phyloP scores from a whole-genome alignment of 495 filamentous ascomycete genomes.

The Opeltia flavorubescens region DNA sequence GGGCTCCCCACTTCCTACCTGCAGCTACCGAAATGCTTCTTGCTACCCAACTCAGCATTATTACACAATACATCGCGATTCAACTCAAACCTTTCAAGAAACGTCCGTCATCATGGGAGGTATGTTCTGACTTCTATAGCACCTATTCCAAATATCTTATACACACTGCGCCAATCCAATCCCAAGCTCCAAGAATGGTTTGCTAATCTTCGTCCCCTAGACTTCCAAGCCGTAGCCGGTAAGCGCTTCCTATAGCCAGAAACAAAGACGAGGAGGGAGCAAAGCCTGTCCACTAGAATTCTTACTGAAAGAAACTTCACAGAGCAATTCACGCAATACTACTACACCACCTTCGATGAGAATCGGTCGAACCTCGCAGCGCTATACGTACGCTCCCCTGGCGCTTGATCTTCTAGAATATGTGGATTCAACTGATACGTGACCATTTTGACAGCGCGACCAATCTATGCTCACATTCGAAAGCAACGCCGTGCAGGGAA shows the following conservation, averaged over 20 bases:
- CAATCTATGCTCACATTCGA: slow-evolving; percentile 93
- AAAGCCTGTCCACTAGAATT: background rate
- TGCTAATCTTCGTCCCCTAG: slow-evolving; percentile 19
- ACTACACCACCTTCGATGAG: slow-evolving; percentile 74
- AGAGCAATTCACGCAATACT: slow-evolving; percentile 78
- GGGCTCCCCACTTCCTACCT: no score
- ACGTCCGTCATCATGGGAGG: slow-evolving; percentile 6
- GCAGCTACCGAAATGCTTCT: no score
- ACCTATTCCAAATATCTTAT: background rate
- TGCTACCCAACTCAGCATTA: no score
- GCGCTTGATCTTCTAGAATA: background rate
- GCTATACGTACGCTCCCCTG: slow-evolving; percentile 58
- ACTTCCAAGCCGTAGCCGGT: slow-evolving; percentile 42
- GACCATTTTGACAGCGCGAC: slow-evolving; percentile 41
- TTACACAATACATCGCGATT: no score
- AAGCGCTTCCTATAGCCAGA: slow-evolving; percentile 19
- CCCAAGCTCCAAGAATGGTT: background rate
- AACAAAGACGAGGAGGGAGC: background rate
- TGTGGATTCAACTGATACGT: background rate
- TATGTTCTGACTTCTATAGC: slow-evolving; percentile 1
- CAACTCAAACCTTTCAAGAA: background rate
- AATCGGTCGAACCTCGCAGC: slow-evolving; percentile 42
- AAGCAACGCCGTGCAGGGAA: slow-evolving; percentile 43
- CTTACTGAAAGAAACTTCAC: slow-evolving; percentile 1
- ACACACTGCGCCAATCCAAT: background rate